Base-by-base conservation (phyloP, 1,284 basidiomycete species). In the Ceratorhiza oryzae-sativae region DNA sequence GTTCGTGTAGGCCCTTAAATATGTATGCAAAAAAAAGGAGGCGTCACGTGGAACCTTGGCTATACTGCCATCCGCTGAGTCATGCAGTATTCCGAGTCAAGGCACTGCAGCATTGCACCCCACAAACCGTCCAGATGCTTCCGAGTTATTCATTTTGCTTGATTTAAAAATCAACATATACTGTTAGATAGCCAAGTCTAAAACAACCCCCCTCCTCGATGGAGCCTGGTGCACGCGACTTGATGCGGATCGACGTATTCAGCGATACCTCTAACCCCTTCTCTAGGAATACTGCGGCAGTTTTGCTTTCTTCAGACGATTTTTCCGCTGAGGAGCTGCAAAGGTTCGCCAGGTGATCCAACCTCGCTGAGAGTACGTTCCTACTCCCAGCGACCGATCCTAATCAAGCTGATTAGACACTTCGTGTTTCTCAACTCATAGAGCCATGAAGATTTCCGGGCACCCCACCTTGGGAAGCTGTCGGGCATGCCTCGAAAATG, bases 401-500 rank as follows among this genome's bases (percentile, higher is more conserved):
- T 10, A 30, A 46, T 15, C 45, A 49, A 27, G 67, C 67, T 18
- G 67, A 70, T 39, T 70, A 70, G 42, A 70, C 23, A 55, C 55
- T 70, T 34, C 53, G 55, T 20, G 59, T 70, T 70, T 70, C 30
- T 58, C 67, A 18, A 32, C 20, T 0, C 34, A 45, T 15, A 53
- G 55, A n/a, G 67, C 58, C 20, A 39, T 70, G 25, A 55, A 55
- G 41, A 58, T 70, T 59, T 53, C 67, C 23, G 67, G 67, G 4
- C 67, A 70, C n/a, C 67, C 67, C 10, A 70, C 67, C n/a, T 45
- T 70, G 25, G 67, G 67, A 8, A 70, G 67, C 13, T 70, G 67
- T 55, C 55, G 55, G 10, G 67, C 67, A 15, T 70, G 67, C 55
- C 55, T 70, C 20, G 67, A 70, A 30, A 70, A 20, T 27, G 67